Conservation (phyloP, 345 rosid genomes). For the Euphorbia tirucalli region DNA sequence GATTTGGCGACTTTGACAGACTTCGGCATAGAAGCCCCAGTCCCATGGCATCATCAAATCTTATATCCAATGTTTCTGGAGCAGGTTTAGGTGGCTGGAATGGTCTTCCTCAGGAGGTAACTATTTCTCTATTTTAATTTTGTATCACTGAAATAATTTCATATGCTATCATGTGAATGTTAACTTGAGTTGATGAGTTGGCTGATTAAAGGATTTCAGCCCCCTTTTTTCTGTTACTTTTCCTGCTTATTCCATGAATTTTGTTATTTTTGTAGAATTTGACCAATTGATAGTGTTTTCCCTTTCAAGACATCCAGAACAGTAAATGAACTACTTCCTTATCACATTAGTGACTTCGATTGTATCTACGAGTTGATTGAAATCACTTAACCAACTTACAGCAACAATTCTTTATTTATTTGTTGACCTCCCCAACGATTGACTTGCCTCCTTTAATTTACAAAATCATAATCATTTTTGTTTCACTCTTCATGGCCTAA, state of each 20-base stretch:
- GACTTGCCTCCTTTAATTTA: neutral
- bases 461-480: too few relatives aligned
- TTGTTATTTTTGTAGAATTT: too few relatives aligned
- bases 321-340: neutral
- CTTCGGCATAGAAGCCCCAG: slow-evolving; percentile 91
- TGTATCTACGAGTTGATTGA: too few relatives aligned
- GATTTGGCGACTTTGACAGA: slow-evolving; percentile 76
- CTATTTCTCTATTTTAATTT: slow-evolving; percentile 9
- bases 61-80: slow-evolving; percentile 64
- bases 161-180: neutral
- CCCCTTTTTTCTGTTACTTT: too few relatives aligned
- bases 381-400: neutral
- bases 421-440: neutral
- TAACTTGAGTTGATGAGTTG: slow-evolving; percentile 7
- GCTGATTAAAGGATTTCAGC: slow-evolving; percentile 4
- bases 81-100: slow-evolving; percentile 75
- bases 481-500: neutral
- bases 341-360: too few relatives aligned
- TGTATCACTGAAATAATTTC: neutral
- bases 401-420: too few relatives aligned
- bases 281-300: neutral
- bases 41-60: slow-evolving; percentile 96
- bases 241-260: too few relatives aligned
- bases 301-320: neutral
- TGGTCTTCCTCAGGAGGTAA: slow-evolving; percentile 79